Evolutionary conservation across 2,329 filamentous ascomycete genomes (phyloP).

Genomic region (Talaromyces sp.): DNA sequence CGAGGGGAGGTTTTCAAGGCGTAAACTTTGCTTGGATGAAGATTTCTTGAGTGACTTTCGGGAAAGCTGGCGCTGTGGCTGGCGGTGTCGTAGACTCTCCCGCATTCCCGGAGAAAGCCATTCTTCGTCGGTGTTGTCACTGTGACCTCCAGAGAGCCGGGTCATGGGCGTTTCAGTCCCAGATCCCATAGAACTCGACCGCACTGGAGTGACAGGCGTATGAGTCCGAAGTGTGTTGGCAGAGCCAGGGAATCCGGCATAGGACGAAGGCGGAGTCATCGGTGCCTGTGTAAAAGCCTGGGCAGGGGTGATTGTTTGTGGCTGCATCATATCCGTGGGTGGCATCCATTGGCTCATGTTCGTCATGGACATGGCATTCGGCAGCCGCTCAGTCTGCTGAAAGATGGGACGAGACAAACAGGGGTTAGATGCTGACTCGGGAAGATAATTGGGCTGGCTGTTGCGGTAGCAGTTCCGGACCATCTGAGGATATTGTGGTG

Average conservation of each 20-base stretch:
- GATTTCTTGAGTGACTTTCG: slow-evolving; percentile 26
- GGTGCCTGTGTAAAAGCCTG: slow-evolving; percentile 28
- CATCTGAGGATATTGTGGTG: slow-evolving; percentile 29
- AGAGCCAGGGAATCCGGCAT: slow-evolving; percentile 30
- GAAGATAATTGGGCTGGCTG: slow-evolving; percentile 27
- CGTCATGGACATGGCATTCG: slow-evolving; percentile 31
- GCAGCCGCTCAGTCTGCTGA: slow-evolving; percentile 28
- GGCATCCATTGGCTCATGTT: slow-evolving; percentile 34
- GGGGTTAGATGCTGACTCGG: slow-evolving; percentile 33
- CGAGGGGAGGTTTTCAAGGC: slow-evolving; percentile 30
- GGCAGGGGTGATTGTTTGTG: slow-evolving; percentile 31
- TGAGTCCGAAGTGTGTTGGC: slow-evolving; percentile 29
- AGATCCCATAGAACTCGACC: slow-evolving; percentile 30
- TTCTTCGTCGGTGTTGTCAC: slow-evolving; percentile 30
- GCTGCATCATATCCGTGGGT: slow-evolving; percentile 25
- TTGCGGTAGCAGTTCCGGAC: slow-evolving; percentile 29
- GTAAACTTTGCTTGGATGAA: slow-evolving; percentile 30
- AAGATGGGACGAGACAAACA: slow-evolving; percentile 35
- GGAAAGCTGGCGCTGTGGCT: slow-evolving; percentile 25
- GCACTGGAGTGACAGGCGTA: slow-evolving; percentile 31
- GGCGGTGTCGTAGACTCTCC: slow-evolving; percentile 21
- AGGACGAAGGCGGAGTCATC: slow-evolving; percentile 32
- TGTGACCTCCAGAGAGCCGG: slow-evolving; percentile 26
- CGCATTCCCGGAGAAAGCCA: slow-evolving; percentile 29
- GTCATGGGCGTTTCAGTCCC: slow-evolving; percentile 31